Evolutionary conservation across 306 rosid genomes (phyloP), one percentile per base, ranked within the genome.

Genomic region (Trifolium pratense): DNA sequence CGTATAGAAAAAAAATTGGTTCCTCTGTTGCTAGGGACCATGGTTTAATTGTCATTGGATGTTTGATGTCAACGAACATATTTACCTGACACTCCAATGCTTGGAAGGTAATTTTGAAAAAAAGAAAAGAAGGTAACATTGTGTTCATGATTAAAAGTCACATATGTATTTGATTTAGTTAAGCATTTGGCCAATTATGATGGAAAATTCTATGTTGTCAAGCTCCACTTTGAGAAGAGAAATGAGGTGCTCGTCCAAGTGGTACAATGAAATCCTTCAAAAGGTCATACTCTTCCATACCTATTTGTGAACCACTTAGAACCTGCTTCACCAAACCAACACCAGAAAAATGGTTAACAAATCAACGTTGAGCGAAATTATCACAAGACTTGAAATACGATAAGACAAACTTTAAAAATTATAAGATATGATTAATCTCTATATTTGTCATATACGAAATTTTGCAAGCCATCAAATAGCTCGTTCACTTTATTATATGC

Each of bases 251-350:
- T 60, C 87, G 87, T 64, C 99, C 95, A 11, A 91, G 99, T 11
- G 99, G 96, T 23, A 94, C 77, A 20, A 91, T 66, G 72, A 84
- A 79, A 84, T 91, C 92, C 86, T 83, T 91, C 88, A 94, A 83
- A 71, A 84, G 34, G 74, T 91, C 91, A 29, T 87, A 94, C 71
- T 94, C 95, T 62, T 89, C 97, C 51, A 57, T 81, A 11, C 79
- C 77, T 71, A 94, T 75, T 62, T 84, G 86, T 20, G 86, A 82
- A 58, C 95, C 90, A 77, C 78, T 88, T 81, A 91, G 80, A 66
- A 88, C 97, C 97, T 91, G 69, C 57, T 86, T 77, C 63, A 25
- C 68, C 81, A 85, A 79, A 74, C 39, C 78, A 75, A 71, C 43
- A 69, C 26, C 72, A 68, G 58, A 80, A 66, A 61, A 61, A 67